Percentiles rank a stretch among this genome's conserved stretches.
Evolutionary conservation across 805 yeast species (phyloP).

Genomic region (Candida incommunis): DNA sequence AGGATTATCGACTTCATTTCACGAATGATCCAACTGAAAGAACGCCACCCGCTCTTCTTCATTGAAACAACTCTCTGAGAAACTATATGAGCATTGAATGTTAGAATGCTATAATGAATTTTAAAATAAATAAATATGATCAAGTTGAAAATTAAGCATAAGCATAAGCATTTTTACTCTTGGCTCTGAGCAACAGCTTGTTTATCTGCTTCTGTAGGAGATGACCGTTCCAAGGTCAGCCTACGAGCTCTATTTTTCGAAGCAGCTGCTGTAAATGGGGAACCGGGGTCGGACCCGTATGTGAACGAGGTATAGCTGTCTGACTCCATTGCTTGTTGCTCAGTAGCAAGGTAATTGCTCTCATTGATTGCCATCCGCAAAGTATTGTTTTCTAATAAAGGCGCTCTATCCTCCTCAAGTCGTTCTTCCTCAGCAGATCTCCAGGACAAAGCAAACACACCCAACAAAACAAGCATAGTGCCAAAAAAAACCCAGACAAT

Average conservation of each 20-base stretch:
- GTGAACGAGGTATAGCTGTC: neutral
- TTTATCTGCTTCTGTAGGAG: neutral
- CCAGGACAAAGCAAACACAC: slow-evolving; percentile 57
- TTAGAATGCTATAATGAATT: neutral
- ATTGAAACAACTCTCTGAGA: neutral
- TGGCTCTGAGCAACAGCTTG: neutral
- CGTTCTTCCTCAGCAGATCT: slow-evolving; percentile 15
- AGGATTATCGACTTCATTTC: neutral
- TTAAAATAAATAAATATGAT: neutral
- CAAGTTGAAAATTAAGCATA: no score
- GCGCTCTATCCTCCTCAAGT: neutral
- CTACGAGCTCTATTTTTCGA: neutral
- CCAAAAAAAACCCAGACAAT: slow-evolving; percentile 35
- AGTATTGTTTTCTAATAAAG: neutral
- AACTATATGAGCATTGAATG: neutral
- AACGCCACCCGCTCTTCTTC: neutral
- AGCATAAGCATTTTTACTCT: no score
- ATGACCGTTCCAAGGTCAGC: neutral
- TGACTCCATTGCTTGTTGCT: neutral
- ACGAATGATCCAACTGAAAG: neutral
- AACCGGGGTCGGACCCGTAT: neutral
- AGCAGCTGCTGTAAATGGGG: neutral
- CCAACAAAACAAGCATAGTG: slow-evolving; percentile 30
- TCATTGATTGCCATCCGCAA: neutral
- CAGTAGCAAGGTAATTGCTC: neutral